Conservation (phyloP, 2,329 filamentous ascomycete genomes). For the Alternaria atra region DNA sequence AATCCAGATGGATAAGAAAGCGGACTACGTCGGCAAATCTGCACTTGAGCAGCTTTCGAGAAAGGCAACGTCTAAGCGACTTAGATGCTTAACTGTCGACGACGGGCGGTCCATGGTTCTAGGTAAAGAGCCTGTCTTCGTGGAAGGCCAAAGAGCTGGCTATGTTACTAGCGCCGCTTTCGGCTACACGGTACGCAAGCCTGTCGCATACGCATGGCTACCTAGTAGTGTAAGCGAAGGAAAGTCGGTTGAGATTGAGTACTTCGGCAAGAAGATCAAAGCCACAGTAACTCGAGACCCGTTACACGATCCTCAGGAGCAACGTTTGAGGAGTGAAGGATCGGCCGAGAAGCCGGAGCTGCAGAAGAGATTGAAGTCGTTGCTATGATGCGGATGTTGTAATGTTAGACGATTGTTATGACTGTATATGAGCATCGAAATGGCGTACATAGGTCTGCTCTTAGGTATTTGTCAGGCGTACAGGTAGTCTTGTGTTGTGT, state of each 20-base stretch:
- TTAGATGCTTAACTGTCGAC: constrained; percentile 64
- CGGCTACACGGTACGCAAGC: constrained; percentile 67
- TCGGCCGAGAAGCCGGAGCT: constrained; percentile 26
- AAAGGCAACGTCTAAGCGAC: constrained; percentile 44
- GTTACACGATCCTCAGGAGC: constrained; percentile 57
- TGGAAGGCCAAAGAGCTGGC: constrained; percentile 58
- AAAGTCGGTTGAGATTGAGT: constrained; percentile 66
- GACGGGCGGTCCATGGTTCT: constrained; percentile 66
- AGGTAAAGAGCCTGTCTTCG: constrained; percentile 69
- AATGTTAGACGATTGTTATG: constrained; percentile 23
- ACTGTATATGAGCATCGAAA: constrained; percentile 17
- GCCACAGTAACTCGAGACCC: constrained; percentile 65
- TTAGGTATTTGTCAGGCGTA: background rate
- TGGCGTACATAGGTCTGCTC: constrained; percentile 4
- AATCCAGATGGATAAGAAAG: constrained; percentile 58
- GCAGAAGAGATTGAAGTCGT: constrained; percentile 34
- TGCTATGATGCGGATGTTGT: constrained; percentile 24
- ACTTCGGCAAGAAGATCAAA: constrained; percentile 64
- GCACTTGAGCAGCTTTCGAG: constrained; percentile 58
- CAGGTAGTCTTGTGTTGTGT: background rate
- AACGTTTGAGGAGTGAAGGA: constrained; percentile 43
- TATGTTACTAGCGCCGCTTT: constrained; percentile 71
- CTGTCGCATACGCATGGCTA: constrained; percentile 68
- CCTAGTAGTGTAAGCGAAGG: constrained; percentile 60
- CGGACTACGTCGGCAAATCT: constrained; percentile 61